These are phyloP conservation scores for Pythium phragmiticola DNA, from an alignment of 352 stramenopile genomes.

Conservation along the genomic window DNA sequence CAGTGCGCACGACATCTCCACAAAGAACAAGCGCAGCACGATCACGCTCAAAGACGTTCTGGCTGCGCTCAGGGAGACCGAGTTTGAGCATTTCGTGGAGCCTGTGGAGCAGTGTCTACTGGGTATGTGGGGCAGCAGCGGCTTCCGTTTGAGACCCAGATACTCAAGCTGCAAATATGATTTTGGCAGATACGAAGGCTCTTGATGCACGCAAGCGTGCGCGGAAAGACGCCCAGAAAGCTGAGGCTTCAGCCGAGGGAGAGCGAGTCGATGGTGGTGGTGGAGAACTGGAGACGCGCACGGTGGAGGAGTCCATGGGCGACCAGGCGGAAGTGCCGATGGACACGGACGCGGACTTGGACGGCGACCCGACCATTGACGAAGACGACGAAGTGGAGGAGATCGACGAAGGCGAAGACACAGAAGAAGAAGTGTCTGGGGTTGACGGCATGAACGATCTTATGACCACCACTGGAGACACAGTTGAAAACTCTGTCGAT, in stretches of 20 bases:
- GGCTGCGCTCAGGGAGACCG: slow-evolving; percentile 61
- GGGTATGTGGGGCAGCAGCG: slow-evolving; percentile 32
- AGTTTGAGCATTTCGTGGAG: slow-evolving; percentile 76
- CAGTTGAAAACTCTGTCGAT: neutral
- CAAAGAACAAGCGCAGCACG: slow-evolving; percentile 72
- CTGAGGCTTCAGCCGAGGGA: neutral
- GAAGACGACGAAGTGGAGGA: slow-evolving; percentile 34
- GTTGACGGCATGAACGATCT: neutral
- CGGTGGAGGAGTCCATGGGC: neutral
- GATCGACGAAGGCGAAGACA: neutral
- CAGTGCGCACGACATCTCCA: slow-evolving; percentile 65
- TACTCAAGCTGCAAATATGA: neutral
- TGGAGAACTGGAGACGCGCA: neutral
- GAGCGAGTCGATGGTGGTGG: neutral
- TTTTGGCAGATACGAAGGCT: slow-evolving; percentile 45
- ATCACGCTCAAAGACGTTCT: slow-evolving; percentile 78
- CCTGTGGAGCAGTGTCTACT: slow-evolving; percentile 69
- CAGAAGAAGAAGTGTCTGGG: slow-evolving; percentile 10
- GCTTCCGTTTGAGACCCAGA: neutral
- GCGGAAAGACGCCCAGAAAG: slow-evolving; percentile 24
- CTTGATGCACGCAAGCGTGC: slow-evolving; percentile 35
- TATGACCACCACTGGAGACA: neutral
- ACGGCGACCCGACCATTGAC: slow-evolving; percentile 30
- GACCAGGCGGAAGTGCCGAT: slow-evolving; percentile 19
- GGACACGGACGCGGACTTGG: slow-evolving; percentile 26